phyloP scores from a whole-genome alignment of 192 early-diverging fungal species.

The Backusella psychrophila region DNA sequence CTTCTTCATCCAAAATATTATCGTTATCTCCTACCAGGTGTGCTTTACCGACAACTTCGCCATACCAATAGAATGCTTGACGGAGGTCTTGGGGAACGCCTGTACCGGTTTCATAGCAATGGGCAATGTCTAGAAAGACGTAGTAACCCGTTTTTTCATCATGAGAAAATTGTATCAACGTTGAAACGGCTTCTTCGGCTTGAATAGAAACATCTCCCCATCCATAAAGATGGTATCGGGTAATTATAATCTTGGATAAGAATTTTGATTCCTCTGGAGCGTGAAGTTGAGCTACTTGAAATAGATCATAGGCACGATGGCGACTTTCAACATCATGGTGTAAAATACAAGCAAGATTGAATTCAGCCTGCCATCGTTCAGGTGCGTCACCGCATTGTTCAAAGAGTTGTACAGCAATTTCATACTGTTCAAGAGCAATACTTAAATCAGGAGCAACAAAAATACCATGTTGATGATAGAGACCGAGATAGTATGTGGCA shows the following conservation, averaged over 20 bases:
- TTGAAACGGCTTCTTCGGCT: constrained; percentile 13
- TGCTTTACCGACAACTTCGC: constrained; percentile 2
- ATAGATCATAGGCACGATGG: constrained; percentile 14
- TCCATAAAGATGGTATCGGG: constrained; percentile 32
- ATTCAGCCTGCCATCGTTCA: constrained; percentile 28
- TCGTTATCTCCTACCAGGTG: neutral
- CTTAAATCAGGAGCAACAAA: constrained; percentile 32
- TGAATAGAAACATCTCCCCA: constrained; percentile 30
- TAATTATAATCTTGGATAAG: constrained; percentile 22
- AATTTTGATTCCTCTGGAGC: constrained; percentile 7
- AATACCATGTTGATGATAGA: constrained; percentile 28
- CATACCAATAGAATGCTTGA: constrained; percentile 34
- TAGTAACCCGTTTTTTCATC: constrained; percentile 15
- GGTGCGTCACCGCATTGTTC: neutral
- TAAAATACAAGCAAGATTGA: constrained; percentile 29
- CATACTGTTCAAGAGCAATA: constrained; percentile 26
- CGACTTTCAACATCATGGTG: constrained; percentile 23
- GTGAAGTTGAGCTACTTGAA: constrained; percentile 19
- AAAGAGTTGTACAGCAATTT: constrained; percentile 12
- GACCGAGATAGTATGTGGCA: constrained; percentile 19
- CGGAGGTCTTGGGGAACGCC: constrained; percentile 23
- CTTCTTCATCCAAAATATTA: constrained; percentile 25
- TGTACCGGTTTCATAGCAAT: constrained; percentile 33
- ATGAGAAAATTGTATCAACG: constrained; percentile 18
- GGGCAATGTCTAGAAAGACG: constrained; percentile 25